Conservation (phyloP, 257 asterid genomes). For the Solanum phureja region DNA sequence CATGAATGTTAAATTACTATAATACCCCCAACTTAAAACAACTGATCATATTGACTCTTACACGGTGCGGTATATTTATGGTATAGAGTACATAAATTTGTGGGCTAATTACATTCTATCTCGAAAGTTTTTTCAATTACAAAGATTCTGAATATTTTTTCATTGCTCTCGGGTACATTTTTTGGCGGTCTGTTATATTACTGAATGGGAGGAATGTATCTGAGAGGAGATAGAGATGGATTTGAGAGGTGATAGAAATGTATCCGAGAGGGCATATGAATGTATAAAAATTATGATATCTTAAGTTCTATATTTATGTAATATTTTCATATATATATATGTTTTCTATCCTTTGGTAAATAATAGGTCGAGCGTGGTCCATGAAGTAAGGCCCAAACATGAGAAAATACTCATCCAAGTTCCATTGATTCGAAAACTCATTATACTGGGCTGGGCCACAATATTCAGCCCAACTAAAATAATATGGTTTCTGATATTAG, state of each 20-base stretch:
- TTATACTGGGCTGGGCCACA: too few species aligned
- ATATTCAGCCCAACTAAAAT: neutral
- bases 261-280: neutral
- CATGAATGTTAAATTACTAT: too few species aligned
- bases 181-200: neutral
- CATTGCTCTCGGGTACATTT: neutral
- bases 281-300: too few species aligned
- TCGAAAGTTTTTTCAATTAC: neutral
- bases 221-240: neutral
- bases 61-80: neutral
- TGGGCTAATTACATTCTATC: neutral
- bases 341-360: neutral
- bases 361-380: neutral
- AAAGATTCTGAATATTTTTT: too few species aligned
- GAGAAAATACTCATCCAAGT: neutral
- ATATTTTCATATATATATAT: neutral
- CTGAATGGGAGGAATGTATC: neutral
- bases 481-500: neutral
- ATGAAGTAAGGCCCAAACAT: neutral
- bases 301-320: too few species aligned
- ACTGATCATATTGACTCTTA: neutral
- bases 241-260: fast-evolving
- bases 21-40: too few species aligned
- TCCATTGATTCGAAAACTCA: neutral
- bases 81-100: neutral